phyloP scores from a whole-genome alignment of 768 basidiomycete species.

The Sutorius australiensis region DNA sequence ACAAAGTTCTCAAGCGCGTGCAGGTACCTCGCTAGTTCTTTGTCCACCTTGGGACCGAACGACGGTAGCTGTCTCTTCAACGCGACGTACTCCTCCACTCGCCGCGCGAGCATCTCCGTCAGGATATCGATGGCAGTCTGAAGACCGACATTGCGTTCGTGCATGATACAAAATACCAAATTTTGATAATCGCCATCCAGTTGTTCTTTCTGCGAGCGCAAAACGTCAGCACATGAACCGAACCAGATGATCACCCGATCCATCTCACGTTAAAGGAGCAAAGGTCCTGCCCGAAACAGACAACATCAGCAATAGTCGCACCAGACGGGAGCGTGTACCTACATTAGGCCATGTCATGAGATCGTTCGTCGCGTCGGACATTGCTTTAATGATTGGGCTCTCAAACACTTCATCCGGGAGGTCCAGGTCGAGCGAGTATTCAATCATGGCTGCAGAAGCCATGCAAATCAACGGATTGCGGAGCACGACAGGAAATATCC shows the following conservation, averaged over 20 bases:
- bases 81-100: slow-evolving; percentile 31
- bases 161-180: slow-evolving; percentile 39
- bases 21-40: slow-evolving; percentile 33
- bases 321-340: slow-evolving; percentile 12
- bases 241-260: background rate
- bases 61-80: slow-evolving; percentile 35
- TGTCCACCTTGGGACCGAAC: slow-evolving; percentile 33
- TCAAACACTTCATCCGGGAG: slow-evolving; percentile 37
- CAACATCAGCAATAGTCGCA: slow-evolving; percentile 9
- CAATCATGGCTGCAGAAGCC: slow-evolving; percentile 29
- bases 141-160: slow-evolving; percentile 31
- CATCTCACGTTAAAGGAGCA: slow-evolving; percentile 30
- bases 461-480: background rate
- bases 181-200: slow-evolving; percentile 40
- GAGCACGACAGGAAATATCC: background rate
- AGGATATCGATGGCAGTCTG: slow-evolving; percentile 35
- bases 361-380: slow-evolving; percentile 40
- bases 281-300: slow-evolving; percentile 20
- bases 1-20: slow-evolving; percentile 36
- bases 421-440: slow-evolving; percentile 37
- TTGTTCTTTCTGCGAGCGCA: slow-evolving; percentile 34
- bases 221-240: slow-evolving; percentile 10
- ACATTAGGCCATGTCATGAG: slow-evolving; percentile 43
- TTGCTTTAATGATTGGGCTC: slow-evolving; percentile 30
- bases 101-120: slow-evolving; percentile 35